Percentiles rank a stretch among this genome's conserved stretches.
These are phyloP conservation scores for Fusarium setosum DNA, from an alignment of 2,329 filamentous ascomycete genomes.

Conservation along the genomic window DNA sequence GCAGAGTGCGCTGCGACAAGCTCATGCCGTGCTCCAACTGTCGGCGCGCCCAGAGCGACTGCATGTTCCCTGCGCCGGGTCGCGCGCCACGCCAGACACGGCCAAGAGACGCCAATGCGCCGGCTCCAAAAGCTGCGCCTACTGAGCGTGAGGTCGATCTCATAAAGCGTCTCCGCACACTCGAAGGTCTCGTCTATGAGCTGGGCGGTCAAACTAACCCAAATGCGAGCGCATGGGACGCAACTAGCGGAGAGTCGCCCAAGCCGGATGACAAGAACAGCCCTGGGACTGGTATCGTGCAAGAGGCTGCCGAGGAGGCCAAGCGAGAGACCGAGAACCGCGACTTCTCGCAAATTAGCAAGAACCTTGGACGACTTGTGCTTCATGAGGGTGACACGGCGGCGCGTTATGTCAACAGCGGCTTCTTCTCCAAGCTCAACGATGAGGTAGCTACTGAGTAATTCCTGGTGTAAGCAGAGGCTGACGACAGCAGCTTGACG, in stretches of 20 bases:
- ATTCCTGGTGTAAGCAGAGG: neutral
- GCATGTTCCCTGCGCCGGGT: slow-evolving; percentile 79
- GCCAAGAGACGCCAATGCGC: slow-evolving; percentile 69
- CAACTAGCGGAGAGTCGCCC: neutral
- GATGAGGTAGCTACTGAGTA: slow-evolving; percentile 66
- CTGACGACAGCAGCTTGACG: slow-evolving; percentile 25
- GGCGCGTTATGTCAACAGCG: slow-evolving; percentile 79
- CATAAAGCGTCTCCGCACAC: slow-evolving; percentile 74
- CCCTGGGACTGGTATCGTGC: slow-evolving; percentile 13
- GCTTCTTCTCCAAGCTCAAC: slow-evolving; percentile 79
- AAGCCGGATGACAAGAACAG: neutral
- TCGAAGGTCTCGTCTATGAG: slow-evolving; percentile 80
- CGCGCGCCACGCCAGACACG: slow-evolving; percentile 74
- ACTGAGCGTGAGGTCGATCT: slow-evolving; percentile 74
- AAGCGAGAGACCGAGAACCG: slow-evolving; percentile 43
- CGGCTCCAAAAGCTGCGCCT: slow-evolving; percentile 60
- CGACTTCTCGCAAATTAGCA: slow-evolving; percentile 55
- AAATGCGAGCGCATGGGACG: neutral
- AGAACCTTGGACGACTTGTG: slow-evolving; percentile 67
- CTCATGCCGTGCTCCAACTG: slow-evolving; percentile 69
- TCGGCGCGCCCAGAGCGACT: slow-evolving; percentile 72
- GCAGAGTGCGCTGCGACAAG: slow-evolving; percentile 83
- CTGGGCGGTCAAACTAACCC: slow-evolving; percentile 62
- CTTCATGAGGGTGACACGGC: slow-evolving; percentile 75
- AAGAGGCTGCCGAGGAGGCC: slow-evolving; percentile 24